Evolutionary conservation across 225 moss, liverwort and hornwort species (phyloP), one percentile per base, ranked within the genome.

Genomic region (Pleurozium schreberi): DNA sequence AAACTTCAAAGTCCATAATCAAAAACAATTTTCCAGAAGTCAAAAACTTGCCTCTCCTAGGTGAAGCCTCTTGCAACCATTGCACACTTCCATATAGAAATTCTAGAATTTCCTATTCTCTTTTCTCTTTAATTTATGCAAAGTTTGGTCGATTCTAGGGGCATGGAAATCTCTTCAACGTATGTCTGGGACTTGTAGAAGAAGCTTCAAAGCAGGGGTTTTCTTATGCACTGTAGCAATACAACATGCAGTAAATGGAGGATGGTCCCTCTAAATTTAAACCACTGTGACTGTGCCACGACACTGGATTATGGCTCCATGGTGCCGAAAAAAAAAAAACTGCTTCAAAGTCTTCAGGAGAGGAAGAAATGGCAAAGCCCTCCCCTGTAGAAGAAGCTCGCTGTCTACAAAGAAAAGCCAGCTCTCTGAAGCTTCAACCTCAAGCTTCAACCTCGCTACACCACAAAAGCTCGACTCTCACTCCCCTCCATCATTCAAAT

Each of bases 61-160:
- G n/a, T n/a, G n/a, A n/a, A n/a, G n/a, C n/a, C 2, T 9, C 76
- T 53, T 76, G 13, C 13, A 76, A 36, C 3, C 9, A 36, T 36
- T 34, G 52, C 34, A 50, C 33, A 50, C 75, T 50, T 75, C 21
- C 60, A 60, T 22, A 5, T 60, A 60, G 11, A 16, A 26, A 15
- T 10, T 16, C 1, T 2, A 0, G 1, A 38, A n/a, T 8, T 25
- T 57, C 26, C 0, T 10, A 0, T 26, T 55, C 25, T 16, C 6
- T 38, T 38, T 34, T n/a, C n/a, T n/a, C n/a, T n/a, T n/a, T n/a
- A n/a, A n/a, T n/a, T n/a, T 6, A 31, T 52, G 6, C 36, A 36
- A 22, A 5, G 36, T 19, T 75, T 26, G 69, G 16, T 16, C 15
- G 8, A 33, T 75, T 75, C 33, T 33, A 33, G 4, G 19, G 74